phyloP scores from a whole-genome alignment of 2,329 filamentous ascomycete species.

The Aspergillus aculeatus region DNA sequence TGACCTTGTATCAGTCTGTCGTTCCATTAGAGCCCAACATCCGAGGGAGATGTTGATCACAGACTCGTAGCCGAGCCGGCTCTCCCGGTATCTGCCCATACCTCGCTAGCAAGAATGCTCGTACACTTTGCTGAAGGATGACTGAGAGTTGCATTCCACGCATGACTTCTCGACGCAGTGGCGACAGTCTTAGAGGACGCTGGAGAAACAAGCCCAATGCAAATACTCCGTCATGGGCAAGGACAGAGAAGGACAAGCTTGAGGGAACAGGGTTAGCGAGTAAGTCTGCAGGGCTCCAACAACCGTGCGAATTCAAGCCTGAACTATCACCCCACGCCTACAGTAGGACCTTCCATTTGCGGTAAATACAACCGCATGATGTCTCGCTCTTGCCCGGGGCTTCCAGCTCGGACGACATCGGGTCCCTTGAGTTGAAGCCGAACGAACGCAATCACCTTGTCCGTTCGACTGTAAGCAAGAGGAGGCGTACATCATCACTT shows the following conservation, averaged over 20 bases:
- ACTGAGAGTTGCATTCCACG: neutral
- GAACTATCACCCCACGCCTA: neutral
- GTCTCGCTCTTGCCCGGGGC: constrained; percentile 12
- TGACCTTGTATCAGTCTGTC: neutral
- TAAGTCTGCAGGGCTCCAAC: neutral
- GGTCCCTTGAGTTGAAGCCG: constrained; percentile 23
- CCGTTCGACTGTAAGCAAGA: constrained; percentile 38
- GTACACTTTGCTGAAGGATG: neutral
- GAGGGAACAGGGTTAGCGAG: neutral
- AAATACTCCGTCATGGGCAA: neutral
- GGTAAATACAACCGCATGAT: neutral
- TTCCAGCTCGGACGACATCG: constrained; percentile 20
- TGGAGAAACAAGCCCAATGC: neutral
- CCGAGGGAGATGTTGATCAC: neutral
- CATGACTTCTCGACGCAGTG: neutral
- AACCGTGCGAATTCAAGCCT: neutral
- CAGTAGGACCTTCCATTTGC: neutral
- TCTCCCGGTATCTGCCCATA: neutral
- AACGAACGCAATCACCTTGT: constrained; percentile 34
- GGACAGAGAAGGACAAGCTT: neutral
- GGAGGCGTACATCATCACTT: constrained; percentile 35
- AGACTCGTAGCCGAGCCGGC: neutral
- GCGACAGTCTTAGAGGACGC: neutral
- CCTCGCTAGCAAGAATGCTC: neutral
- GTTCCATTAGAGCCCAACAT: neutral